A percentile compares a stretch with the other conserved stretches of the same genome.
Evolutionary conservation across 2,329 filamentous ascomycete species (phyloP).

Genomic region (Apiospora hydei): DNA sequence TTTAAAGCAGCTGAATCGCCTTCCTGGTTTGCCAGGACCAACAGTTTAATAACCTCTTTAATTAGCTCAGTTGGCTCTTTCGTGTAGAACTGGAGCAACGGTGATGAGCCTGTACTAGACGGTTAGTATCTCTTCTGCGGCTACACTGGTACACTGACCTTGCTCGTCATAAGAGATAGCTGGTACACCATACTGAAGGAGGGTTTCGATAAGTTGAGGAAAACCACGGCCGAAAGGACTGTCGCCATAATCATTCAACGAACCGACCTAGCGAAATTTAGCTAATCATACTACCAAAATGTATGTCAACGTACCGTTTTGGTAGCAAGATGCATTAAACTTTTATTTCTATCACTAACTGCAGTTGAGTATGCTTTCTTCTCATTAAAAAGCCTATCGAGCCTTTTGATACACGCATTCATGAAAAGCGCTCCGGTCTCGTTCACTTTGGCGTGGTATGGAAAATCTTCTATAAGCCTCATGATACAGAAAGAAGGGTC

Average conservation of each 20-base stretch:
- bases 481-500: constrained; percentile 19
- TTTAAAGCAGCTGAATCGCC: neutral
- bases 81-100: neutral
- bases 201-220: neutral
- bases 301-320: no score
- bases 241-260: neutral
- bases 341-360: neutral
- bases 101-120: neutral
- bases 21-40: constrained; percentile 14
- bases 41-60: neutral
- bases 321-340: neutral
- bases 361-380: constrained; percentile 21
- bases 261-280: no score
- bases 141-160: neutral
- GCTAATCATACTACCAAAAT: no score
- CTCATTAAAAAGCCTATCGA: constrained; percentile 20
- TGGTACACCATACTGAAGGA: constrained; percentile 14
- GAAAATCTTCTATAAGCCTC: no score
- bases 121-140: neutral
- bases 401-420: constrained; percentile 18
- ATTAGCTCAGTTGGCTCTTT: neutral
- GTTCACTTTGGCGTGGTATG: neutral
- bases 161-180: neutral
- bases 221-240: neutral
- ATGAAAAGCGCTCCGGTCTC: neutral